Evolutionary conservation across 495 filamentous ascomycete genomes (phyloP).

Genomic region (Friedmanniomyces simplex): DNA sequence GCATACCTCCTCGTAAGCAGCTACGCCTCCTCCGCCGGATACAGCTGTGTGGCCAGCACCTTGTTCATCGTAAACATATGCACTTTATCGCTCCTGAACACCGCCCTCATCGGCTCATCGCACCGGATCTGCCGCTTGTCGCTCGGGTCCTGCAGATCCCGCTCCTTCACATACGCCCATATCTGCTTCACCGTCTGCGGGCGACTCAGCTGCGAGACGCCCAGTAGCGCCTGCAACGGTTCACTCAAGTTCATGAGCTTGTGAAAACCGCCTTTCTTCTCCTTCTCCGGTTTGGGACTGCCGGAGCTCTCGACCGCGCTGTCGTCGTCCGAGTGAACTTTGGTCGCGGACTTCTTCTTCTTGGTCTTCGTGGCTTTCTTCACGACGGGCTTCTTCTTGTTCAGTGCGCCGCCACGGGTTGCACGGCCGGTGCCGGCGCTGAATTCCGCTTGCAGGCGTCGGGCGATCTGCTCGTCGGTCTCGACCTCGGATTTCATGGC

Average conservation of each 20-base stretch:
- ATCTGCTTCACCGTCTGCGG: slow-evolving; percentile 92
- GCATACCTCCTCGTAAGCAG: not conserved
- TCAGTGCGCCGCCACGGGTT: slow-evolving; percentile 55
- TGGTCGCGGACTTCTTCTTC: slow-evolving; percentile 68
- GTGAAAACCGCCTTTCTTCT: slow-evolving; percentile 61
- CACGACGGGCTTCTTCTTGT: slow-evolving; percentile 32
- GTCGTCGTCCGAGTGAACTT: slow-evolving; percentile 67
- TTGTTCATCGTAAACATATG: slow-evolving; percentile 99
- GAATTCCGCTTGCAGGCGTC: slow-evolving; percentile 83
- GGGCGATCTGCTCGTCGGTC: slow-evolving; percentile 50
- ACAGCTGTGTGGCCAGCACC: slow-evolving; percentile 58
- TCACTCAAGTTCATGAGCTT: slow-evolving; percentile 58
- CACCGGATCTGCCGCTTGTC: slow-evolving; percentile 89
- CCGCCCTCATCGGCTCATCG: slow-evolving; percentile 76
- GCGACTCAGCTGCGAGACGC: slow-evolving; percentile 63
- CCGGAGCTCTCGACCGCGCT: slow-evolving; percentile 49
- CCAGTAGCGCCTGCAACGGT: slow-evolving; percentile 51
- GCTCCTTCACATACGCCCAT: slow-evolving; percentile 84
- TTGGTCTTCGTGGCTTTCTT: slow-evolving; percentile 39
- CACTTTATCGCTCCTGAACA: slow-evolving; percentile 83
- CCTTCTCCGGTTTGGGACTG: slow-evolving; percentile 38
- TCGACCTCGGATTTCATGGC: slow-evolving; percentile 3
- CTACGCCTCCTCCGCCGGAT: slow-evolving; percentile 32
- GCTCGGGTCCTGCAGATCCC: slow-evolving; percentile 76
- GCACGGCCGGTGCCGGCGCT: slow-evolving; percentile 55